Base-by-base conservation (phyloP, 768 basidiomycete species). In the Rubroboletus pulcherrimus region DNA sequence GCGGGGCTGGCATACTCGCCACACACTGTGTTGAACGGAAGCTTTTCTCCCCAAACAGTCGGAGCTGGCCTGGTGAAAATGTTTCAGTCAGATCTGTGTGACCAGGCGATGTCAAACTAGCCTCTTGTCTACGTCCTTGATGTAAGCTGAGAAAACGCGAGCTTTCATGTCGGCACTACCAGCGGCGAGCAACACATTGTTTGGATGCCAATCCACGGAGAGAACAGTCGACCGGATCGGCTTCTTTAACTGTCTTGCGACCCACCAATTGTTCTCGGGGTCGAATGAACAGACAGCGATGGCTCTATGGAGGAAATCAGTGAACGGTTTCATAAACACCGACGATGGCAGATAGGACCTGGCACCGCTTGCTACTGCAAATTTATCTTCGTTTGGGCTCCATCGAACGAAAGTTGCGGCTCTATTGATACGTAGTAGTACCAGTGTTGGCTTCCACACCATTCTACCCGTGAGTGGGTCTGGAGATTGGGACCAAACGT, bases 151-250 rank as follows among this genome's bases (percentile, higher is more conserved):
- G 73, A 98, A 91, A 8, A 99, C 97, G 19, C 95, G 83, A 11
- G 97, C 97, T 73, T 96, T 96, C 84, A 93, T 93, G 68, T 99
- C 97, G 0, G 96, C 94, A 55, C 92, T 87, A n/a, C 97, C 97
- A 35, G 96, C 90, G 5, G 96, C 97, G 29, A 99, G 84, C 7
- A 99, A 78, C 14, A 98, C 95, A 68, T 97, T 98, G 79, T 98
- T 98, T 29, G 97, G 95, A 69, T 99, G 97, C 97, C 97, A 99
- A 62, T 98, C 96, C 62, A 99, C 77, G 5, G 87, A 84, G 40
- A 98, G 78, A 14, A 99, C 95, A 1, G 97, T 99, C 5, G 93
- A 93, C 60, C 93, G 76, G 66, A 99, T 89, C 26, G 97, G 97
- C 74, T 98, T 98, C 86, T 98, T 99, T 70, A 99, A 77, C 56